Base-by-base conservation (phyloP, 129 eudicot species). In the Saussurea involucrata region DNA sequence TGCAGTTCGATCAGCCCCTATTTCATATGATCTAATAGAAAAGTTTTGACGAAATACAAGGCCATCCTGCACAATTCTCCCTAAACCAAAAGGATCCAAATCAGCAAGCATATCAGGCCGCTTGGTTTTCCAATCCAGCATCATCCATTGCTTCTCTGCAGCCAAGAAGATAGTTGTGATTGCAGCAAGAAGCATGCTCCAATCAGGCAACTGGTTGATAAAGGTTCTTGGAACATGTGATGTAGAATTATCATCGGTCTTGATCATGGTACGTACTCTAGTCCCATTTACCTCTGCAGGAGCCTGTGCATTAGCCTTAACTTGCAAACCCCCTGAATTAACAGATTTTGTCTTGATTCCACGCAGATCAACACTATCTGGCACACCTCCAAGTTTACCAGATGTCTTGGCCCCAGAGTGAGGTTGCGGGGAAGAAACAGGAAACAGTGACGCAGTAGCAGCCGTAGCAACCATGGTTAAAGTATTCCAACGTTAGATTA, bases 101-200 rank as follows among this genome's bases (percentile, higher is more conserved):
- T 91, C 98, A 64, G 80, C 71, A 76, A 91, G 94, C 85, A 79
- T 81, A 40, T 95, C 98, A 6, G 97, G 85, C 20, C 97, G 83
- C 76, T 88, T 93, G 0, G 97, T 93, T 79, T 91, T 95, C 98
- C 97, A 95, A 75, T 95, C 97, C 69, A 91, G 85, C 96, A 89
- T 89, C 98, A 89, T 95, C 98, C 97, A 91, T 69, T 95, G 98
- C 82, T 95, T 95, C 84, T 95, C 98, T 9, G 98, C 98, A 64
- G 98, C 98, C 85, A 95, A 85, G 71, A 95, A 95, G 31, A 91
- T 79, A 0, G 98, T 95, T 0, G 97, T 91, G 58, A 95, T 95
- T 46, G 98, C 97, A 80, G 97, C 98, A 76, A 95, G 97, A 55
- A 95, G 96, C 97, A 91, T 88, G 79, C 98, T 89, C 97, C 96